Conservation (phyloP, 495 filamentous ascomycete species). For the Amphirosellinia nigrospora region DNA sequence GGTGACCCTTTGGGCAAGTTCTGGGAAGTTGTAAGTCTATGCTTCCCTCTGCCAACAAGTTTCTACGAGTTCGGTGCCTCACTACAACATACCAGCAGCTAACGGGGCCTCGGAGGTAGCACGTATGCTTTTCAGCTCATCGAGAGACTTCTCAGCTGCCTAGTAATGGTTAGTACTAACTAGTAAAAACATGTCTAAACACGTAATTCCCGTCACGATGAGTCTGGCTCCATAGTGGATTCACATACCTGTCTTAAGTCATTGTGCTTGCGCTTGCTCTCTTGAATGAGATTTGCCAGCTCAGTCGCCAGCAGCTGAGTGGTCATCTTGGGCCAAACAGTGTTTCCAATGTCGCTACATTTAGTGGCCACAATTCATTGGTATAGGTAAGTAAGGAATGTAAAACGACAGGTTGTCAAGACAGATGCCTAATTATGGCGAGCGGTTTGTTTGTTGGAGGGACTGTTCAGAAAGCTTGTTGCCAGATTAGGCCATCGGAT, state of each 20-base stretch:
- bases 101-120: slow-evolving; percentile 81
- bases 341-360: slow-evolving; percentile 37
- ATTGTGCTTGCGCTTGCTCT: slow-evolving; percentile 90
- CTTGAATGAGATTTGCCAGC: slow-evolving; percentile 90
- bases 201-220: neutral
- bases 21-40: slow-evolving; percentile 53
- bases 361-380: neutral
- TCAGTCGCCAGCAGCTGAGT: slow-evolving; percentile 88
- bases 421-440: slow-evolving; percentile 2
- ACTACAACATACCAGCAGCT: slow-evolving; percentile 68
- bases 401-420: neutral
- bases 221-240: neutral
- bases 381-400: neutral
- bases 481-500: slow-evolving; percentile 35
- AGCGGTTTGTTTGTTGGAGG: slow-evolving; percentile 21
- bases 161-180: slow-evolving; percentile 40
- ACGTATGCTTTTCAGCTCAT: slow-evolving; percentile 82
- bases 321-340: slow-evolving; percentile 72
- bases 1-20: slow-evolving; percentile 77
- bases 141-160: slow-evolving; percentile 93
- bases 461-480: slow-evolving; percentile 34
- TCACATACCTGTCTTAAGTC: slow-evolving; percentile 80
- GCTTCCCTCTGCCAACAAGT: neutral
- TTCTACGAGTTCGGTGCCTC: neutral
- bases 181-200: neutral